phyloP scores from a whole-genome alignment of 2,329 filamentous ascomycete species.

The Ascochyta fabae region DNA sequence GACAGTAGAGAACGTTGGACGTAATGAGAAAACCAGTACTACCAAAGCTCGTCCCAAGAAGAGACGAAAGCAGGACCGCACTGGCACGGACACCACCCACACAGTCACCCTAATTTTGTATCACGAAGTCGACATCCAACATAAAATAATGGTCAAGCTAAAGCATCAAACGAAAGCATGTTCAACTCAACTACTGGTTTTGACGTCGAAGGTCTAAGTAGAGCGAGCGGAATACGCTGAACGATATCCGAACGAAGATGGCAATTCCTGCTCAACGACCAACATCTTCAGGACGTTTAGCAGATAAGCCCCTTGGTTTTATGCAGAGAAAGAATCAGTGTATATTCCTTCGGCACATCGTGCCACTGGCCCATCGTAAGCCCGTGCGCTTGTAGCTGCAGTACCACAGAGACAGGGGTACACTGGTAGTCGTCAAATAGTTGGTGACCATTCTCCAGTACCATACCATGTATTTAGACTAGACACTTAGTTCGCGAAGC shows the following conservation, averaged over 20 bases:
- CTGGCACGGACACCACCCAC: not conserved
- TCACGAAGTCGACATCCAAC: not conserved
- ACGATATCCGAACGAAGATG: conserved; percentile 1
- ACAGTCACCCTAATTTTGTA: not conserved
- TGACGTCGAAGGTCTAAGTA: not conserved
- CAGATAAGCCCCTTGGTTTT: not conserved
- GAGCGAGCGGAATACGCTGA: not conserved
- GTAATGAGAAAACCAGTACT: too few relatives aligned
- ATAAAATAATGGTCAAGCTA: conserved; percentile 1
- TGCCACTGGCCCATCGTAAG: not conserved
- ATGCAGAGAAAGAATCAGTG: not conserved
- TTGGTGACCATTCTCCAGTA: too few relatives aligned
- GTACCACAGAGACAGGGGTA: not conserved
- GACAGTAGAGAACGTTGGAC: not conserved
- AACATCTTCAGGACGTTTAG: conserved; percentile 2
- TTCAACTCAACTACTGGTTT: conserved; percentile 1
- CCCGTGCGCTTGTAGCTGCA: too few relatives aligned
- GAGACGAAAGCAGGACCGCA: not conserved
- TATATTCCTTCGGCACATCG: not conserved
- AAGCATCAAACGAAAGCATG: not conserved
- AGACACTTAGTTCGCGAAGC: not conserved
- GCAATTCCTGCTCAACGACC: not conserved
- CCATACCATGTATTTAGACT: not conserved
- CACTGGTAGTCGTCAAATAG: not conserved
- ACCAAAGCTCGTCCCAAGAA: not conserved